Evolutionary conservation across 2,329 filamentous ascomycete genomes (phyloP).

Genomic region (Fusarium caatingaense): DNA sequence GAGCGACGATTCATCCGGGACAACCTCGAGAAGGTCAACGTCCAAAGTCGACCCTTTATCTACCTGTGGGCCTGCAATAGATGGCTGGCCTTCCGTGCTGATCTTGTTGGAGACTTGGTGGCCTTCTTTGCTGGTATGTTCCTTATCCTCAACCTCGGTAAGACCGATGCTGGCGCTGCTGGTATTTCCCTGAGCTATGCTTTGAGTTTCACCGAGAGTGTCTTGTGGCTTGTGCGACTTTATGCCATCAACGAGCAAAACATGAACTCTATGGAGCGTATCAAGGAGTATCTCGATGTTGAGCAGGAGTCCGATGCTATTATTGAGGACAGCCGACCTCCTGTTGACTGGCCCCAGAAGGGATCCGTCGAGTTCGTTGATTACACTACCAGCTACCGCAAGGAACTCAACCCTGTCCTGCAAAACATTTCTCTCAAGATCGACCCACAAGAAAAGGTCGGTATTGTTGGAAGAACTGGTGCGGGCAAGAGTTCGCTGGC

Average conservation of each 20-base stretch:
- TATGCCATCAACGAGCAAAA: conserved; percentile 98
- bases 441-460: conserved; percentile 87
- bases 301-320: conserved; percentile 89
- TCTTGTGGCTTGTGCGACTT: conserved; percentile 93
- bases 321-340: conserved; percentile 81
- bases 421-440: conserved; percentile 89
- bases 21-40: conserved; percentile 88
- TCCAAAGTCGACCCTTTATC: conserved; percentile 91
- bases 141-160: conserved; percentile 84
- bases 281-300: conserved; percentile 96
- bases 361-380: conserved; percentile 88
- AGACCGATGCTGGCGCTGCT: conserved; percentile 88
- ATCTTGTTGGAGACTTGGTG: conserved; percentile 89
- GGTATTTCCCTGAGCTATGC: conserved; percentile 96
- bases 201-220: conserved; percentile 95
- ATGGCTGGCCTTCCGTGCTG: conserved; percentile 94
- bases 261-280: conserved; percentile 98
- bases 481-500: conserved; percentile 97
- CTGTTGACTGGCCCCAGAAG: conserved; percentile 83
- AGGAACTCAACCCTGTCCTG: conserved; percentile 88
- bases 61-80: conserved; percentile 97
- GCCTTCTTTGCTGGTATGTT: conserved; percentile 95
- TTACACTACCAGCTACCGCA: conserved; percentile 90
- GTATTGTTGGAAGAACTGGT: conserved; percentile 94
- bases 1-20: conserved; percentile 93